These are phyloP conservation scores for Solanum sitiens DNA, from an alignment of 257 asterid species.

Conservation along the genomic window DNA sequence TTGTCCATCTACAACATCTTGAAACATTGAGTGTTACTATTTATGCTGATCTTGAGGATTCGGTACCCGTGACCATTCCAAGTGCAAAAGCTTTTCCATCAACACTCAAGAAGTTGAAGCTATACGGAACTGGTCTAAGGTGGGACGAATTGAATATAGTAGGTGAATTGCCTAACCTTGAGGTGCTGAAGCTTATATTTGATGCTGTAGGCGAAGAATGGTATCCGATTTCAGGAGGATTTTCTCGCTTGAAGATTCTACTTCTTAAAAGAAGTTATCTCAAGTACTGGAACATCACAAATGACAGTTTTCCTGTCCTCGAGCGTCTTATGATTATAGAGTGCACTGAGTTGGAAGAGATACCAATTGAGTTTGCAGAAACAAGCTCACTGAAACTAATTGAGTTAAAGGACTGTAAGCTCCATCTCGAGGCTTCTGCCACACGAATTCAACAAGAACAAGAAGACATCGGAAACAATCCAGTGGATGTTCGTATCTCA, in stretches of 20 bases:
- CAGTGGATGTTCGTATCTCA: neutral
- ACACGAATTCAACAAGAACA: neutral
- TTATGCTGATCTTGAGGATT: neutral
- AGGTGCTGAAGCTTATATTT: neutral
- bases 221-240: neutral
- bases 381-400: neutral
- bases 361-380: neutral
- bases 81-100: constrained; percentile 11
- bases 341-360: neutral
- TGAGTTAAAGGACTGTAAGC: neutral
- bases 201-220: neutral
- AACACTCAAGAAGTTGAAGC: neutral
- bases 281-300: neutral
- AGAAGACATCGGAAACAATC: neutral
- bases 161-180: neutral
- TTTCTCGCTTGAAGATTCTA: neutral
- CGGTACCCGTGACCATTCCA: neutral
- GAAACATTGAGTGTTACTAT: neutral
- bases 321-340: neutral
- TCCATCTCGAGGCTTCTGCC: neutral
- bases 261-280: fast-evolving
- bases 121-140: neutral
- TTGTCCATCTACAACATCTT: neutral
- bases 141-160: neutral
- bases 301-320: neutral